A percentile compares a stretch with the other conserved stretches of the same genome.
Evolutionary conservation across 345 rosid species (phyloP).

Genomic region (Pistacia integerrima): DNA sequence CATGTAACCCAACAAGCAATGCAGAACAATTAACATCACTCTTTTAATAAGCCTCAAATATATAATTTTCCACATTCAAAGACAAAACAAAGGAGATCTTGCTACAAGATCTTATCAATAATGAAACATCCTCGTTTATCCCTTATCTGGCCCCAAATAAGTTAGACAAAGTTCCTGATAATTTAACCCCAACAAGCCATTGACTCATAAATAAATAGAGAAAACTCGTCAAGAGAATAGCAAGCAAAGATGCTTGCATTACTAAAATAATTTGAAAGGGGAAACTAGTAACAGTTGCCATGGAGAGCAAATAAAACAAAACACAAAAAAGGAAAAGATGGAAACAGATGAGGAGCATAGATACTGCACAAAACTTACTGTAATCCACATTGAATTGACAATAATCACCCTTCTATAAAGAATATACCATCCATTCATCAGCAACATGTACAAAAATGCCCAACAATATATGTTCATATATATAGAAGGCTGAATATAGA

Average conservation of each 20-base stretch:
- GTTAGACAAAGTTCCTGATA: conserved; percentile 1
- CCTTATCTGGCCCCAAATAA: not conserved
- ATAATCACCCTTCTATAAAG: not conserved
- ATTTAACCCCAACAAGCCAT: not conserved
- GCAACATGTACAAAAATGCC: not conserved
- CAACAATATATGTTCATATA: not conserved
- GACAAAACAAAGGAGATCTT: not conserved
- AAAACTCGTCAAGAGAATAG: not conserved
- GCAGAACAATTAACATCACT: not conserved
- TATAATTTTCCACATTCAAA: not conserved
- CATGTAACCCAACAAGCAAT: not conserved
- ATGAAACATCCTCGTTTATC: not conserved
- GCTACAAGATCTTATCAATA: not conserved
- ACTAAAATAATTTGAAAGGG: no score
- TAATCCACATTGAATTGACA: not conserved
- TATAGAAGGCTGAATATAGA: not conserved
- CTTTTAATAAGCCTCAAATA: not conserved
- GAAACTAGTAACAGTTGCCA: not conserved
- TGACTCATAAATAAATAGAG: not conserved
- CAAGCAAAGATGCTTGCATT: not conserved
- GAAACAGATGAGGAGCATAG: not conserved
- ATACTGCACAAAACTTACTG: not conserved
- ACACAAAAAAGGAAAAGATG: not conserved
- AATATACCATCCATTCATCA: not conserved
- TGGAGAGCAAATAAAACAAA: conserved; percentile 5